These are phyloP conservation scores for Solanum gracilifrons DNA, from an alignment of 257 asterid species.

Conservation along the genomic window DNA sequence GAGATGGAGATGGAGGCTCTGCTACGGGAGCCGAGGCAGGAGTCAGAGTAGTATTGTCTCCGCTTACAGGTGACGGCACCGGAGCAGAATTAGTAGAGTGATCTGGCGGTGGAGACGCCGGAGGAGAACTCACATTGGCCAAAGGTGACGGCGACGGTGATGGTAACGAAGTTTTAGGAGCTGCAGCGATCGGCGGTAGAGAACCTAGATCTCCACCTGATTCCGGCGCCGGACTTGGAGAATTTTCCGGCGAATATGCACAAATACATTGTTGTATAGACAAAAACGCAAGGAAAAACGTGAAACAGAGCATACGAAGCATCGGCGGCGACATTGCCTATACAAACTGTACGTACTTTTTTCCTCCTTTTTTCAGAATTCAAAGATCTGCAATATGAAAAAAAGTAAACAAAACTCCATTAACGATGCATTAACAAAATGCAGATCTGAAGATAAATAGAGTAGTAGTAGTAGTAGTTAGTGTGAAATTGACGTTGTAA, in stretches of 20 bases:
- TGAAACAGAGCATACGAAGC: background rate
- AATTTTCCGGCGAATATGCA: constrained; percentile 15
- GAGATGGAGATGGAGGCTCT: constrained; percentile 2
- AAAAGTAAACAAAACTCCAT: background rate
- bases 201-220: constrained; percentile 14
- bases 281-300: constrained; percentile 13
- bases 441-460: background rate
- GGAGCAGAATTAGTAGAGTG: background rate
- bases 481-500: background rate
- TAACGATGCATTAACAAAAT: background rate
- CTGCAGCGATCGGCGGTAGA: constrained; percentile 11
- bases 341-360: background rate
- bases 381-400: background rate
- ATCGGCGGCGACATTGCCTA: background rate
- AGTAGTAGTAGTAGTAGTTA: background rate
- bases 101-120: constrained; percentile 18
- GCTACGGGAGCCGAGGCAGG: background rate
- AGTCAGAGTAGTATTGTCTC: background rate
- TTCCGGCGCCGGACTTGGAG: constrained; percentile 37
- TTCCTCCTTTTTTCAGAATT: background rate
- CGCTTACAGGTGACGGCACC: background rate
- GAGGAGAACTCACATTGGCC: constrained; percentile 4
- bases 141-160: background rate
- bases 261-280: constrained; percentile 11
- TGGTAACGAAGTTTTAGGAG: constrained; percentile 5